Base-by-base conservation (phyloP, 495 filamentous ascomycete species). In the Xylaria longipes region DNA sequence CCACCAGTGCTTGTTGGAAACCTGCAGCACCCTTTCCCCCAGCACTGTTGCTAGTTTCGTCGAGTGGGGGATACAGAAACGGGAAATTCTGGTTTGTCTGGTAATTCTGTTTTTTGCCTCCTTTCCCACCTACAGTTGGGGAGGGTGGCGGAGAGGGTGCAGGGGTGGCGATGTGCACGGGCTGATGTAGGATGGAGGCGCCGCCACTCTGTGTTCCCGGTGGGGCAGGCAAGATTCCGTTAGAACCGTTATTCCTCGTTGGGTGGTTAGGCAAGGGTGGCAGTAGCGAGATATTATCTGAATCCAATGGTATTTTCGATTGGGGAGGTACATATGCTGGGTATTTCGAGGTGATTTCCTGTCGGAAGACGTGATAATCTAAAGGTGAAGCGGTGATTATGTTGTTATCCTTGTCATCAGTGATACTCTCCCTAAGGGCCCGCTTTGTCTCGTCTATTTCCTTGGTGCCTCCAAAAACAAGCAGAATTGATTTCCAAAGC, bases 31-130 rank as follows among this genome's bases (percentile, higher is more conserved):
- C 94, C 77, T 97, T 97, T 6, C 95, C 96, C 66, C 95, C 94
- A 56, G 94, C 89, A 66, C 89, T 90, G 75, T 94, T 96, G 80
- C 90, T 95, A 8, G 88, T 88, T 71, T 89, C 89, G 82, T 97
- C 94, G 17, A 97, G 81, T 2, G 96, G 95, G 3, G 96, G 97
- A 75, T 98, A 99, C 83, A 99, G 89, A 74, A 99, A 98, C 0
- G 96, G 96, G 73, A 99, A 99, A 74, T 97, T 95, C 73, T 99
- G 96, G 77, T 99, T 99, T 0, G 96, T 99, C 80, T 99, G 96
- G 78, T 98, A 99, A 70, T 98, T 99, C 73, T 98, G 97, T 76
- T 99, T 99, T 83, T 99, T 99, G 20, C 91, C 94, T 56, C 92
- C 93, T 79, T 99, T 99, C 5, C 94, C 94, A 46, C 94, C 94